A percentile compares a stretch with the other conserved stretches of the same genome.
Evolutionary conservation across 106 monocot genomes (phyloP).

Genomic region (Apostasia ramifera): DNA sequence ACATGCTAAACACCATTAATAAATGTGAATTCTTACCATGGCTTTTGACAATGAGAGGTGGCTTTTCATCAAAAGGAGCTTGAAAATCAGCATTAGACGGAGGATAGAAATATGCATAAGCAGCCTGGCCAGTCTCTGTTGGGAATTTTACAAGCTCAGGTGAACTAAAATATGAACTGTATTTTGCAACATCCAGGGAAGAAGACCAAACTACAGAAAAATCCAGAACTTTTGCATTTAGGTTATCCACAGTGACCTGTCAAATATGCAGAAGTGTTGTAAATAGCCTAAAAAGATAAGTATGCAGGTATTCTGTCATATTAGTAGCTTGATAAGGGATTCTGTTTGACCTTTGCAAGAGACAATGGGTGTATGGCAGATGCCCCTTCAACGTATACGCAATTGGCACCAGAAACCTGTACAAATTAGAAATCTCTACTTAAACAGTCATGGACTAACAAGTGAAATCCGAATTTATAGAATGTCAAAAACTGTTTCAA

Average conservation of each 20-base stretch:
- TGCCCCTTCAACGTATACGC: slow-evolving; percentile 75
- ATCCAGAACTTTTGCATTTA: slow-evolving; percentile 16
- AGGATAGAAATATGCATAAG: slow-evolving; percentile 88
- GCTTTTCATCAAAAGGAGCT: slow-evolving; percentile 57
- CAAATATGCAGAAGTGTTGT: slow-evolving; percentile 8
- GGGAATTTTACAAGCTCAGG: slow-evolving; percentile 86
- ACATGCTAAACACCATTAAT: too few species aligned
- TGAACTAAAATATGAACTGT: slow-evolving; percentile 55
- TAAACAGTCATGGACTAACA: background rate
- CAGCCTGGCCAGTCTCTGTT: slow-evolving; percentile 65
- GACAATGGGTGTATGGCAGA: slow-evolving; percentile 72
- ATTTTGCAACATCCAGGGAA: slow-evolving; percentile 41
- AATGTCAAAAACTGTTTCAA: background rate
- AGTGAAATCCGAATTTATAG: background rate
- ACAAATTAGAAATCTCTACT: slow-evolving; percentile 1
- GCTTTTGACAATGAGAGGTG: slow-evolving; percentile 76
- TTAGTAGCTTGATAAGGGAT: background rate
- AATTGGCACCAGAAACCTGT: slow-evolving; percentile 46
- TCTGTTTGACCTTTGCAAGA: slow-evolving; percentile 58
- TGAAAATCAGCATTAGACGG: slow-evolving; percentile 61
- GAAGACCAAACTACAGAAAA: slow-evolving; percentile 70
- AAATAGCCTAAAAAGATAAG: background rate
- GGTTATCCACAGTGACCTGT: slow-evolving; percentile 62
- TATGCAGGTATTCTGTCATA: background rate
- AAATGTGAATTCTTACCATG: slow-evolving; percentile 51